Base-by-base conservation (phyloP, 2,329 filamentous ascomycete genomes). In the Hypoxylon sp. region DNA sequence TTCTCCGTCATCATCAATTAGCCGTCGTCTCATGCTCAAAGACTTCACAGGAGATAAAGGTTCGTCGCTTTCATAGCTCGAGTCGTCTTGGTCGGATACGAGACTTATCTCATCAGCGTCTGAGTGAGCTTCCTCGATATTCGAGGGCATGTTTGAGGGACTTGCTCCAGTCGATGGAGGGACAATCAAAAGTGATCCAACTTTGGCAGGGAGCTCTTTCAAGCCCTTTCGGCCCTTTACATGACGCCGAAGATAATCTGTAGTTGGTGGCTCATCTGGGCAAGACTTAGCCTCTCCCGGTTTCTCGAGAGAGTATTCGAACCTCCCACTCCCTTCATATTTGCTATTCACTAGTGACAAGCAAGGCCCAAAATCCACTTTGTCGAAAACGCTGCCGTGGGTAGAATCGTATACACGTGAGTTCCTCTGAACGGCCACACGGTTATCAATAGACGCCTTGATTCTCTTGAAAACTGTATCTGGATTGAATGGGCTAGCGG, bases 391-490 rank as follows among this genome's bases (percentile, higher is more conserved):
- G 65, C 83, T 88, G 7, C 77, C 78, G 35, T 83, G 83, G 7
- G 82, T 80, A 20, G 70, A 74, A 2, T 73, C 66, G 22, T 64
- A 70, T 17, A 74, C 59, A 31, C 64, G 69, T 3, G 76, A 76
- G 50, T 77, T 76, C 54, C 74, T 69, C 61, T 63, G 69, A 40
- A 63, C 46, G 66, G 72, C 61, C 44, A 66, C 57, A 53, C 74
- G 42, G 65, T 73, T 77, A 27, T 78, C 76, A 30, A 87, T 72
- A 11, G 85, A 85, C 2, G 86, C 85, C 33, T 82, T 80, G 8
- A 90, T 83, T 44, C 86, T 82, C 75, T 89, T 89, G 75, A 86
- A 89, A 1, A 90, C 87, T 0, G 85, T 86, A 66, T 87, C 82
- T 2, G 86, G 83, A 53, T 86, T 85, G 68, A 89, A 89, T 0